Evolutionary conservation across 2,329 filamentous ascomycete genomes (phyloP).

Genomic region (Paecilomyces niveus): DNA sequence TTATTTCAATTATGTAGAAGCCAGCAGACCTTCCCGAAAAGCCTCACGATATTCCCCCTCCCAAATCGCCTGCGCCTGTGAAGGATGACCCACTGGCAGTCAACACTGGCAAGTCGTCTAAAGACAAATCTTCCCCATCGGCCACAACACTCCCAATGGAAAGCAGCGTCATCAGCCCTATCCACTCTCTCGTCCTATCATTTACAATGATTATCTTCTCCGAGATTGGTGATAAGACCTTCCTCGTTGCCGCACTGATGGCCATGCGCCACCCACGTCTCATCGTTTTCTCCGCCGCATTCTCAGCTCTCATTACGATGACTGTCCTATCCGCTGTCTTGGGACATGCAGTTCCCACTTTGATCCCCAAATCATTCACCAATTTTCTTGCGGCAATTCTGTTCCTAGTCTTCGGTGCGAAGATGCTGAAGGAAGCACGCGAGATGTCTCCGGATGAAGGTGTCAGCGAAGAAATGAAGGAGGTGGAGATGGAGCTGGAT

Average conservation of each 20-base stretch:
- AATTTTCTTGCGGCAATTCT: slow-evolving; percentile 77
- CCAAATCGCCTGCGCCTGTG: slow-evolving; percentile 49
- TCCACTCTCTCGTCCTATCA: slow-evolving; percentile 85
- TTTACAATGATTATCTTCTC: slow-evolving; percentile 97
- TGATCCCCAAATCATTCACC: slow-evolving; percentile 86
- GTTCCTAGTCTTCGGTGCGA: slow-evolving; percentile 83
- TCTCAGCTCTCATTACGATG: slow-evolving; percentile 85
- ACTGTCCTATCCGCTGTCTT: slow-evolving; percentile 88
- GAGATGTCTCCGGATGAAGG: slow-evolving; percentile 85
- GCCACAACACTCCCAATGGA: slow-evolving; percentile 3
- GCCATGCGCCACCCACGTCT: slow-evolving; percentile 96
- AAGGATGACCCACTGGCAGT: slow-evolving; percentile 27
- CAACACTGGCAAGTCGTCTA: slow-evolving; percentile 25
- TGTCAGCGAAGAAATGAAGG: slow-evolving; percentile 93
- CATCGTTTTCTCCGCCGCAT: slow-evolving; percentile 92
- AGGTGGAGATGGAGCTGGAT: slow-evolving; percentile 88
- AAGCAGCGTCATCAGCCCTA: slow-evolving; percentile 58
- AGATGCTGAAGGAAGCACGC: slow-evolving; percentile 77
- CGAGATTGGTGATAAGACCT: slow-evolving; percentile 97
- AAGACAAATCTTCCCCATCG: slow-evolving; percentile 9
- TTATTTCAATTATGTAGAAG: slow-evolving; percentile 49
- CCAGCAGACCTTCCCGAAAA: slow-evolving; percentile 72
- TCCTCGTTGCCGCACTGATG: slow-evolving; percentile 94
- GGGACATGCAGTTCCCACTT: slow-evolving; percentile 81
- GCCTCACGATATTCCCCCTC: slow-evolving; percentile 63